Base-by-base conservation (phyloP, 345 rosid genomes). In the Eucalyptus curtisii region DNA sequence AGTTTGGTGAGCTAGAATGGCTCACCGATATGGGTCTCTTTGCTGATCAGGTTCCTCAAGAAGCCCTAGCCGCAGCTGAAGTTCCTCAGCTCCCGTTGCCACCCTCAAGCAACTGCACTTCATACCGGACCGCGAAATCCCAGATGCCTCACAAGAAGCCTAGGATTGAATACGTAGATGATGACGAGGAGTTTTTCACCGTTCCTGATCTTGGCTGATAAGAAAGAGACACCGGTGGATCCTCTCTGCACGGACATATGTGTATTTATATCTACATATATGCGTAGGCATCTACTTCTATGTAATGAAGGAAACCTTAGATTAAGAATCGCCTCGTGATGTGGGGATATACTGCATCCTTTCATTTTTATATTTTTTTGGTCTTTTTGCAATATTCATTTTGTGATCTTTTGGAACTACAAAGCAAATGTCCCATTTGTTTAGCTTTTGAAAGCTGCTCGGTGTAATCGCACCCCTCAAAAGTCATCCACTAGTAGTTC, bases 1-100 rank as follows among this genome's bases (percentile, higher is more conserved):
- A 96, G 92, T 88, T 95, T 5, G 99, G 98, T 57, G 99, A 94
- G 91, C 89, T 98, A 4, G 97, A 96, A 14, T 98, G 98, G 99
- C 92, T 97, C 92, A 89, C 95, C 27, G 99, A 97, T 85, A 93
- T 95, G 93, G 91, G 96, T 86, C 91, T 96, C 80, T 96, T 96
- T 40, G 90, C 92, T 19, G 98, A 98, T 86, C 95, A 95, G 82
- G 87, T 94, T 86, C 93, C 94, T 52, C 91, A 93, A 33, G 96
- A 95, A 91, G 91, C 95, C 71, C 90, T 92, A 82, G 93, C 97
- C 87, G 97, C 96, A 87, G 99, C 98, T 52, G 95, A 97, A 93
- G 99, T 97, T 61, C 99, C 99, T 15, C 97, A 97, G 86, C 94
- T 95, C 80, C 94, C 96, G 5, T 89, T 93, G 30, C 84, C 93